Base-by-base conservation (phyloP, 495 filamentous ascomycete species). In the Alectoria sarmentosa region DNA sequence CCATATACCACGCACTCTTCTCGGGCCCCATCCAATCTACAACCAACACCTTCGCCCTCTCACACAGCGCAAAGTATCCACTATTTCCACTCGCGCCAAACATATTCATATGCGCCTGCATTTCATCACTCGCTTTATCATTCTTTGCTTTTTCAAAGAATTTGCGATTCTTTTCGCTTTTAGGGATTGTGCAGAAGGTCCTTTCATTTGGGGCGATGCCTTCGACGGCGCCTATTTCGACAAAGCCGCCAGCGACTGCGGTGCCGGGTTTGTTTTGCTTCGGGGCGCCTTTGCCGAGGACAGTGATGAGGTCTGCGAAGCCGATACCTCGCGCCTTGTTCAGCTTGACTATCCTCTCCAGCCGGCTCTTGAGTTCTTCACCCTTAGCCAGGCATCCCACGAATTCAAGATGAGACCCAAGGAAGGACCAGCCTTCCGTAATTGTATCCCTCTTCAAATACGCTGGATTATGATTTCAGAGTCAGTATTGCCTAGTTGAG, bases 341-440 rank as follows among this genome's bases (percentile, higher is more conserved):
- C 14, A 92, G 74, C n/a, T 76, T 75, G 19, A 82, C 77, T 71
- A 91, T 78, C 61, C 74, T 76, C 19, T 72, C 73, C 30, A 95
- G 77, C 8, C 94, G 84, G 65, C 81, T 79, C 52, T 84, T 82
- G 39, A 98, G 75, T 67, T 96, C 92, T 61, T 89, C 84, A 13
- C 82, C 83, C 30, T 90, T 85, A 65, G 88, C 86, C 5, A 98
- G 81, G 70, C 90, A 93, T 2, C 92, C 92, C 3, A 98, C 88
- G 69, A 98, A 98, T 72, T 92, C 91, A n/a, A 98, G 85, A 76
- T 98, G 95, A 21, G 88, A 91, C 14, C 87, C 85, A 21, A 89
- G 89, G 92, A 92, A 98, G 42, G 73, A 78, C 76, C 85, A 86
- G 1, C 90, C 86, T 28, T 85, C 79, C 0, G 79, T 82, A 42